phyloP scores from a whole-genome alignment of 371 early-diverging fungal genomes.

The Mortierella sp. region DNA sequence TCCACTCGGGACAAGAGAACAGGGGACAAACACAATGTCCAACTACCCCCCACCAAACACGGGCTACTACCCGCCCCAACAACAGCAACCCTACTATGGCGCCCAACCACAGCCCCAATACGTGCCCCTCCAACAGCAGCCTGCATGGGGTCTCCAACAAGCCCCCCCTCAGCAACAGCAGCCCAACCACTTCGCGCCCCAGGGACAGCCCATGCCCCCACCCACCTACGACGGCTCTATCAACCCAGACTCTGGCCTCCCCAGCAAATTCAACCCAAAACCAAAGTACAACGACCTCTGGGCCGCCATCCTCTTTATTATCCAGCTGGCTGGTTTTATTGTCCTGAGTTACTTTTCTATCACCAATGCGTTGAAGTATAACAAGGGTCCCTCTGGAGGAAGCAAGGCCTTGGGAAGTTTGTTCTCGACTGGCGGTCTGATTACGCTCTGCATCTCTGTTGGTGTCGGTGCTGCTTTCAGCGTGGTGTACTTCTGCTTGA shows the following conservation, averaged over 20 bases:
- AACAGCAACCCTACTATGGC: constrained; percentile 26
- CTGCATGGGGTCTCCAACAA: constrained; percentile 30
- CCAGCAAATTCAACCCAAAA: constrained; percentile 57
- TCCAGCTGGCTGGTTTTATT: constrained; percentile 62
- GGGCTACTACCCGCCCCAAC: constrained; percentile 27
- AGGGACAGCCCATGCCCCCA: constrained; percentile 38
- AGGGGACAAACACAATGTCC: constrained; percentile 8
- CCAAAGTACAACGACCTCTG: constrained; percentile 66
- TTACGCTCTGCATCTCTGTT: constrained; percentile 39
- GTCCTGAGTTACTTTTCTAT: constrained; percentile 57
- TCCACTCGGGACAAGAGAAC: background rate
- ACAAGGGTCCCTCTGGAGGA: background rate
- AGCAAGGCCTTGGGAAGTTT: constrained; percentile 11
- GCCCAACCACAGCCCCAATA: constrained; percentile 45
- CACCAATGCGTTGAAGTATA: constrained; percentile 21
- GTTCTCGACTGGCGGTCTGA: constrained; percentile 34
- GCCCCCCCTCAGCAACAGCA: constrained; percentile 23
- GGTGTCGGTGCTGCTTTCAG: constrained; percentile 41
- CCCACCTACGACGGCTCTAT: constrained; percentile 45
- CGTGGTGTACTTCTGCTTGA: constrained; percentile 40
- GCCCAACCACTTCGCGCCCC: constrained; percentile 24
- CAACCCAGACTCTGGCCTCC: constrained; percentile 50
- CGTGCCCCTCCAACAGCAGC: constrained; percentile 35
- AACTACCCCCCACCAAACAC: constrained; percentile 25
- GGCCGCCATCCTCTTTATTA: constrained; percentile 64